These are phyloP conservation scores for Nymphaea thermarum DNA, from an alignment of 164 flowering plant genomes.

Conservation along the genomic window DNA sequence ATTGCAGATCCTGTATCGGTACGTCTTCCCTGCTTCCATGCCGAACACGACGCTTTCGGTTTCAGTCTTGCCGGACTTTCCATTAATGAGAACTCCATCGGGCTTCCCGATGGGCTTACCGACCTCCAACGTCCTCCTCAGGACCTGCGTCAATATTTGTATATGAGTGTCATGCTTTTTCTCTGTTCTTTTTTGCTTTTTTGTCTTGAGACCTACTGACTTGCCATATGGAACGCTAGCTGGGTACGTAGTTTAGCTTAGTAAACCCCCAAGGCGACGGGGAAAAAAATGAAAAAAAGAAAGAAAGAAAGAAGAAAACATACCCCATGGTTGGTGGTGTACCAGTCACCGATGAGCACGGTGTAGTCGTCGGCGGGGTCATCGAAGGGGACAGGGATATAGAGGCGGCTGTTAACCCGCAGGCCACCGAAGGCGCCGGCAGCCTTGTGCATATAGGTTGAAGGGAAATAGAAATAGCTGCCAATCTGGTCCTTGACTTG, in stretches of 20 bases:
- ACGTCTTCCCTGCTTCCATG: slow-evolving; percentile 30
- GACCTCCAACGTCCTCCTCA: slow-evolving; percentile 15
- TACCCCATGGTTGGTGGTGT: slow-evolving; percentile 17
- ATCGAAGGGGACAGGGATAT: slow-evolving; percentile 32
- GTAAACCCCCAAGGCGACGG: no score
- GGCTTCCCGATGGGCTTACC: slow-evolving; percentile 25
- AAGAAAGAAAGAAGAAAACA: not conserved
- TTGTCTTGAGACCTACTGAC: no score
- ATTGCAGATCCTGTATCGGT: slow-evolving; percentile 36
- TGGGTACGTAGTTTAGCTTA: no score
- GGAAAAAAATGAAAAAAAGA: not conserved
- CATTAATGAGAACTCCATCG: slow-evolving; percentile 30
- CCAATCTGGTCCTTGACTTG: slow-evolving; percentile 47
- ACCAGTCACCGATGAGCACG: slow-evolving; percentile 50
- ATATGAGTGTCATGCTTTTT: no score
- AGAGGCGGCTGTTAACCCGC: slow-evolving; percentile 26
- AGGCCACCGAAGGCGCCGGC: slow-evolving; percentile 33
- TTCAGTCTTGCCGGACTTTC: slow-evolving; percentile 7
- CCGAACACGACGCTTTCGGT: slow-evolving; percentile 16
- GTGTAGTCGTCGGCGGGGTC: slow-evolving; percentile 44
- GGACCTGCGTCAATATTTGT: not conserved
- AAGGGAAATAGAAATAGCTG: slow-evolving; percentile 33
- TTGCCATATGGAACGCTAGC: no score
- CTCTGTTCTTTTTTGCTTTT: no score
- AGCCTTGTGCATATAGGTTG: slow-evolving; percentile 19